Percentiles rank a stretch among this genome's conserved stretches.
These are phyloP conservation scores for Sporothrix schenckii DNA, from an alignment of 2,329 filamentous ascomycete genomes.

Conservation along the genomic window DNA sequence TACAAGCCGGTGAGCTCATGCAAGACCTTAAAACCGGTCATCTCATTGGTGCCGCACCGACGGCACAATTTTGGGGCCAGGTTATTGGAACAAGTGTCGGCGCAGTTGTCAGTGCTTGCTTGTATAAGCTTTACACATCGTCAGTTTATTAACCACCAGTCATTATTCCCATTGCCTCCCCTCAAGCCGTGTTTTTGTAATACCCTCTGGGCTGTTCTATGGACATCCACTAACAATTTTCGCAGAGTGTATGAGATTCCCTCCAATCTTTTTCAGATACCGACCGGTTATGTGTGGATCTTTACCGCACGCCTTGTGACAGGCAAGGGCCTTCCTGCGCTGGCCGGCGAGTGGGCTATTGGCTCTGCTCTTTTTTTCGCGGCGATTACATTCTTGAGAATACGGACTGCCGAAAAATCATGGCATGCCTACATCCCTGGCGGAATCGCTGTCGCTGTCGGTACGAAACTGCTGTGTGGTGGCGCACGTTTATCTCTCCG, in stretches of 20 bases:
- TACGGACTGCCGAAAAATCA: constrained; percentile 55
- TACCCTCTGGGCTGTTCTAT: neutral
- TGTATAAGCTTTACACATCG: constrained; percentile 85
- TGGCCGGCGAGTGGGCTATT: constrained; percentile 78
- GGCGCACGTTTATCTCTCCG: neutral
- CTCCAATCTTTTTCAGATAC: constrained; percentile 86
- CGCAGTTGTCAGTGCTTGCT: constrained; percentile 79
- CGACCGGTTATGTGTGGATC: constrained; percentile 95
- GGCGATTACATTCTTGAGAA: constrained; percentile 69
- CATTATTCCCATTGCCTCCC: neutral
- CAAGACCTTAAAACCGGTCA: constrained; percentile 98
- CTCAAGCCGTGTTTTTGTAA: too few relatives aligned
- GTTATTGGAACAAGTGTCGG: constrained; percentile 86
- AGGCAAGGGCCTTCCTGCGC: constrained; percentile 80
- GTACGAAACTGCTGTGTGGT: constrained; percentile 50
- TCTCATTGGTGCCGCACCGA: constrained; percentile 85
- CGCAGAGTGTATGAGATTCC: constrained; percentile 81
- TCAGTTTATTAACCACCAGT: constrained; percentile 39
- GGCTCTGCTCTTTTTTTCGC: constrained; percentile 76
- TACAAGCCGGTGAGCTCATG: constrained; percentile 95
- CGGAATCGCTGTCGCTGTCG: constrained; percentile 93
- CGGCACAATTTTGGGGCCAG: constrained; percentile 95
- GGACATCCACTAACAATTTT: neutral
- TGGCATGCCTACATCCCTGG: constrained; percentile 84
- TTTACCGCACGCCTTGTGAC: constrained; percentile 94